phyloP scores from a whole-genome alignment of 345 rosid genomes.

The Nasturtium officinale region DNA sequence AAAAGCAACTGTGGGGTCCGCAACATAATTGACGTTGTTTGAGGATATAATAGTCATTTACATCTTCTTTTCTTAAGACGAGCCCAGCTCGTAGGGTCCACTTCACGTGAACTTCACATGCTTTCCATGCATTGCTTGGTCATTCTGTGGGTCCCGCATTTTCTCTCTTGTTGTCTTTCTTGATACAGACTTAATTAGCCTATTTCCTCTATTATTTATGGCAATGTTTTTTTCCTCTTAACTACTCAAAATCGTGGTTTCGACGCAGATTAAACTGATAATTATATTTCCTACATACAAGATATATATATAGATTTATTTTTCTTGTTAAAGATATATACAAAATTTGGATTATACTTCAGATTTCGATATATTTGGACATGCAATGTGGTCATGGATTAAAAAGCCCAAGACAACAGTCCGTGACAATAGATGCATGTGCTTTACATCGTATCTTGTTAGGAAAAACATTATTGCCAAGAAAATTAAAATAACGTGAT shows the following conservation, averaged over 20 bases:
- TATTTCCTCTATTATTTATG: not conserved
- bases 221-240: not conserved
- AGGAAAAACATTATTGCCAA: not conserved
- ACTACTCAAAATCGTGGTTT: not conserved
- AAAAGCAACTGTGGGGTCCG: slow-evolving; percentile 20
- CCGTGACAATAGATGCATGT: not conserved
- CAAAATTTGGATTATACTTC: not conserved
- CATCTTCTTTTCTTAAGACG: not conserved
- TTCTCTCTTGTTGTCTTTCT: slow-evolving; percentile 20
- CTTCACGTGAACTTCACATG: slow-evolving; percentile 64
- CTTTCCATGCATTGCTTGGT: slow-evolving; percentile 29
- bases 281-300: not conserved
- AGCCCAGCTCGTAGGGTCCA: slow-evolving; percentile 14
- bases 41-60: slow-evolving; percentile 16
- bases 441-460: no score
- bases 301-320: no score
- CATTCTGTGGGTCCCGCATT: slow-evolving; percentile 7
- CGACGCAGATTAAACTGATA: not conserved
- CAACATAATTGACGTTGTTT: not conserved
- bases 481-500: not conserved
- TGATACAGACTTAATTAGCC: not conserved
- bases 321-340: no score
- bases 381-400: not conserved
- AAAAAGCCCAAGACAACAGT: not conserved
- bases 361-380: not conserved